A percentile compares a stretch with the other conserved stretches of the same genome.
phyloP scores from a whole-genome alignment of 805 yeast genomes.

The Yamadazyma scolyti region DNA sequence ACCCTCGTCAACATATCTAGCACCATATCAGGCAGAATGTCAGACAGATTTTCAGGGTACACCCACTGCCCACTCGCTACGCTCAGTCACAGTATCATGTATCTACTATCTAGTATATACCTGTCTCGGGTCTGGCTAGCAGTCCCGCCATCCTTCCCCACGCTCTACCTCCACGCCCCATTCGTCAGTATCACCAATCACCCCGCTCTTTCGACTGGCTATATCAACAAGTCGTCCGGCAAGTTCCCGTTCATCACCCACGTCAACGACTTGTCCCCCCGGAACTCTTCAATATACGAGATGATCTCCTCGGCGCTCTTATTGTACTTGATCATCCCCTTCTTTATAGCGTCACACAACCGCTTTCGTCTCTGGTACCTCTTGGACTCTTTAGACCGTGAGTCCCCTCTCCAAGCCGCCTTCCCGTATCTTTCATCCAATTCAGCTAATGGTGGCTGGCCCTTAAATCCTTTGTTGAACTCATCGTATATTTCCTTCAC shows the following conservation, averaged over 20 bases:
- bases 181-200: too few relatives aligned
- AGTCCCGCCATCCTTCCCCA: too few relatives aligned
- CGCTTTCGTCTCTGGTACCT: conserved; percentile 42
- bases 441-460: conserved; percentile 40
- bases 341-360: conserved; percentile 40
- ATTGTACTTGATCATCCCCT: conserved; percentile 37
- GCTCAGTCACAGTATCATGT: too few relatives aligned
- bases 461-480: conserved; percentile 41
- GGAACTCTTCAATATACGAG: conserved; percentile 36
- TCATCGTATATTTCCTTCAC: conserved; percentile 43
- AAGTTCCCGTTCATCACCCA: conserved; percentile 47
- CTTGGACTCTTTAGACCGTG: conserved; percentile 41
- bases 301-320: conserved; percentile 40
- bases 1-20: too few relatives aligned
- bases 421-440: conserved; percentile 43
- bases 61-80: too few relatives aligned
- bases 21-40: too few relatives aligned
- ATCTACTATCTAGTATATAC: too few relatives aligned
- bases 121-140: too few relatives aligned
- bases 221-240: conserved; percentile 17
- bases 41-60: too few relatives aligned
- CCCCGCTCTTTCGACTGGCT: too few relatives aligned
- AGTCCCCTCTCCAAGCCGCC: conserved; percentile 44
- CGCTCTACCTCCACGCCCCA: too few relatives aligned
- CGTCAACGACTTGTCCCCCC: conserved; percentile 41